Base-by-base conservation (phyloP, 805 yeast species). In the Candida quercuum region DNA sequence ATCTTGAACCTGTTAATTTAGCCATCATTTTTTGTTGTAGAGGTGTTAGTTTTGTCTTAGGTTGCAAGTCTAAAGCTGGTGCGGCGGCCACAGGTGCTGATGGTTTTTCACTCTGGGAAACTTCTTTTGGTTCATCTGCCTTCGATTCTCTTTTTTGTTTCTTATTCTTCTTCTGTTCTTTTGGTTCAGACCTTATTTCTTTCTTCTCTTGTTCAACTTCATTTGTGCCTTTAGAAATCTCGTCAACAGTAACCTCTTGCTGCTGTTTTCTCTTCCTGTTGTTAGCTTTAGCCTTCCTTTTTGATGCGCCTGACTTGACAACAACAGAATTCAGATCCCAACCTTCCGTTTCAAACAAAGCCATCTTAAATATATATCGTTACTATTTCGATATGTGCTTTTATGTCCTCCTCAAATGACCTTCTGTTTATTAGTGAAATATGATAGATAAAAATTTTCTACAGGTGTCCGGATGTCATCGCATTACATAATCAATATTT, bases 1-100 rank as follows among this genome's bases (percentile, higher is more conserved):
- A 93, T 49, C 99, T 69, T 1, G 98, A 87, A 0, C 99, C 99
- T 2, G 94, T 78, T 29, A 93, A 72, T 58, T 93, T 93, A 32
- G 86, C 87, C 80, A 87, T 78, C 98, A 93, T 91, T 56, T 93
- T 93, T 52, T 84, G 85, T 61, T 93, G 99, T 45, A 89, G 63
- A 14, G 96, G 94, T 0, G 96, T 86, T 37, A 89, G 63, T 32
- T 78, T 76, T 26, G 60, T 53, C n/a, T 59, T 52, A 4, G 57
- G 39, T 31, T 56, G 43, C 14, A 52, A 31, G 19, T 51, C 53
- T 22, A 46, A 24, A 18, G 37, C 42, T 17, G 50, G 47, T 12
- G 39, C 32, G 27, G 42, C 15, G 12, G 39, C 40, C 17, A 40
- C 40, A 15, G 41, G n/a, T 35, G 38, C 46, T 15, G 29, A 39